These are phyloP conservation scores for Ophiostoma himal-ulmi DNA, from an alignment of 2,329 filamentous ascomycete genomes.

Conservation along the genomic window DNA sequence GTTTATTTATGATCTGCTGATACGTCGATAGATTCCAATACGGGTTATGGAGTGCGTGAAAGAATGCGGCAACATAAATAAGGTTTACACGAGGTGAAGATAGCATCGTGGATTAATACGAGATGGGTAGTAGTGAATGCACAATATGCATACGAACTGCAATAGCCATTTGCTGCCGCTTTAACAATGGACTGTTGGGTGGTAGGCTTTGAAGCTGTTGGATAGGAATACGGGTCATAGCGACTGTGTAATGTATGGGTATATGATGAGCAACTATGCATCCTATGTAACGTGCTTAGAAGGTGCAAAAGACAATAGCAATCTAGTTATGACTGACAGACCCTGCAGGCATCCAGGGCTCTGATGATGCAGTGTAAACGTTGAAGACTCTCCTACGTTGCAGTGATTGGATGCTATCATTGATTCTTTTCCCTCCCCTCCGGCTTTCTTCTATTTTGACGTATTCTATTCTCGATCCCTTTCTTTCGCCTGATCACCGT, in stretches of 20 bases:
- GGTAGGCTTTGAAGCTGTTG: no score
- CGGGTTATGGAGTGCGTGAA: neutral
- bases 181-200: neutral
- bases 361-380: neutral
- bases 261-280: neutral
- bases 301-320: conserved; percentile 4
- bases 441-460: neutral
- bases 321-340: conserved; percentile 2
- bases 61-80: neutral
- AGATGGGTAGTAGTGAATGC: conserved; percentile 1
- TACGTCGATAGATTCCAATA: neutral
- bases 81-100: neutral
- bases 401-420: neutral
- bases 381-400: neutral
- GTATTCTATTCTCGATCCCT: neutral
- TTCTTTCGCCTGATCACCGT: neutral
- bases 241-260: neutral
- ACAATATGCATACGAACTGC: neutral
- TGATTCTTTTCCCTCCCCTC: neutral
- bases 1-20: neutral
- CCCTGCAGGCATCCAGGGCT: neutral
- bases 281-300: neutral
- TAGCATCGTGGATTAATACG: conserved; percentile 4
- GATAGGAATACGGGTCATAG: neutral
- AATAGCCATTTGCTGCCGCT: neutral